phyloP scores from a whole-genome alignment of 169 alveolate species.

The Eimeria mitis region DNA sequence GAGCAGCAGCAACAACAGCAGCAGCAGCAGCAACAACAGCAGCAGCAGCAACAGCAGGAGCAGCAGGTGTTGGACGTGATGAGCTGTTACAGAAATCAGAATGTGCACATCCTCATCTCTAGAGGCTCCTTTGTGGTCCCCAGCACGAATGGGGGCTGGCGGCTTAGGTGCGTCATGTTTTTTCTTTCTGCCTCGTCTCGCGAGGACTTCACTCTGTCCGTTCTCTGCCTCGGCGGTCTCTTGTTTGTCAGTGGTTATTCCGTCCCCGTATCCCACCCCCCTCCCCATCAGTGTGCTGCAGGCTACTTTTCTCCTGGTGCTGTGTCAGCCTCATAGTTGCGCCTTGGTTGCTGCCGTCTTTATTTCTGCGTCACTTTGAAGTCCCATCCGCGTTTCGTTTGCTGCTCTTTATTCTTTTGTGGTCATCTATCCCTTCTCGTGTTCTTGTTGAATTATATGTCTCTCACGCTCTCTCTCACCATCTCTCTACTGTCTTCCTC shows the following conservation, averaged over 20 bases:
- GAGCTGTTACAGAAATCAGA: slow-evolving; percentile 45
- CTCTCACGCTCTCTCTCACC: too few relatives aligned
- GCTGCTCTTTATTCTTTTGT: neutral
- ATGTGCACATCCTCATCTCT: slow-evolving; percentile 35
- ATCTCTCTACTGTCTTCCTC: neutral
- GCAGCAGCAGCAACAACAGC: slow-evolving; percentile 51
- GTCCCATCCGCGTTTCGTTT: neutral
- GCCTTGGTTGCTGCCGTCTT: neutral
- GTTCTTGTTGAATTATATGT: neutral
- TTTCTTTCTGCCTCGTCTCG: too few relatives aligned
- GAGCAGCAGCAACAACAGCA: slow-evolving; percentile 58
- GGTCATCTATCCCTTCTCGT: neutral
- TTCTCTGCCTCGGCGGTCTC: neutral
- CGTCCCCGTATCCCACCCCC: neutral
- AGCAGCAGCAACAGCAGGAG: slow-evolving; percentile 51
- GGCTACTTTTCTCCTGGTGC: neutral
- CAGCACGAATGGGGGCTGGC: slow-evolving; percentile 60
- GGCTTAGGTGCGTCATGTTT: slow-evolving; percentile 22
- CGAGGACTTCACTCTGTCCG: too few relatives aligned
- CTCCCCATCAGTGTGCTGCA: neutral
- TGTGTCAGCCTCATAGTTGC: neutral
- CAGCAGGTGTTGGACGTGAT: slow-evolving; percentile 37
- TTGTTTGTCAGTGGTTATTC: neutral
- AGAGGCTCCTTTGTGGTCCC: slow-evolving; percentile 49
- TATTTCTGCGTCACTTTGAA: neutral